A percentile compares a stretch with the other conserved stretches of the same genome.
Conservation (phyloP, 2,329 filamentous ascomycete species). For the Aspergillus intermedius region DNA sequence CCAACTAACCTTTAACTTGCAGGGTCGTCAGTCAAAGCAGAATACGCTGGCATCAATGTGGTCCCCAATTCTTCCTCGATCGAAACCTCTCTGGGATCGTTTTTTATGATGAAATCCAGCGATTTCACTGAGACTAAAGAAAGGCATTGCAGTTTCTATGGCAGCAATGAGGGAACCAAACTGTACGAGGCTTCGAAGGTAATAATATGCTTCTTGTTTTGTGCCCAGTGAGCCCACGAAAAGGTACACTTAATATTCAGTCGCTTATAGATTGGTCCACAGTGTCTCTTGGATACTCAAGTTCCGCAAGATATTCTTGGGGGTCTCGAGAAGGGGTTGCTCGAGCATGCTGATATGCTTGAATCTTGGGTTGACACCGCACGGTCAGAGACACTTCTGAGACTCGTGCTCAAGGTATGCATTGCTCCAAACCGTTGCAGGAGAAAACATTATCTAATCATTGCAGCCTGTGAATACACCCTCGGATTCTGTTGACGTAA, state of each 20-base stretch:
- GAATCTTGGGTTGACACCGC: slow-evolving; percentile 24
- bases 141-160: slow-evolving; percentile 7
- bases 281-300: slow-evolving; percentile 17
- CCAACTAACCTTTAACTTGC: not conserved
- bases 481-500: slow-evolving; percentile 26
- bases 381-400: slow-evolving; percentile 15
- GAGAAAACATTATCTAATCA: slow-evolving; percentile 11
- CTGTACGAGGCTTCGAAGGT: slow-evolving; percentile 3
- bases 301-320: slow-evolving; percentile 9
- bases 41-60: slow-evolving; percentile 7
- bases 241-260: not conserved
- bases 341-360: slow-evolving; percentile 33
- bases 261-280: slow-evolving; percentile 9
- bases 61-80: not conserved
- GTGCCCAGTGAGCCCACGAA: not conserved
- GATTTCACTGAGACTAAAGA: not conserved
- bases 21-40: slow-evolving; percentile 2
- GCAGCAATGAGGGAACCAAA: not conserved
- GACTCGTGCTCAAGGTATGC: slow-evolving; percentile 30
- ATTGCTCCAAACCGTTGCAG: not conserved
- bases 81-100: not conserved
- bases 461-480: slow-evolving; percentile 8
- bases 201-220: not conserved
- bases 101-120: not conserved
- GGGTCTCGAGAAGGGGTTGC: slow-evolving; percentile 10